A percentile compares a stretch with the other conserved stretches of the same genome.
Evolutionary conservation across 73 alveolate genomes (phyloP).

Genomic region (Paramecium biaurelia): DNA sequence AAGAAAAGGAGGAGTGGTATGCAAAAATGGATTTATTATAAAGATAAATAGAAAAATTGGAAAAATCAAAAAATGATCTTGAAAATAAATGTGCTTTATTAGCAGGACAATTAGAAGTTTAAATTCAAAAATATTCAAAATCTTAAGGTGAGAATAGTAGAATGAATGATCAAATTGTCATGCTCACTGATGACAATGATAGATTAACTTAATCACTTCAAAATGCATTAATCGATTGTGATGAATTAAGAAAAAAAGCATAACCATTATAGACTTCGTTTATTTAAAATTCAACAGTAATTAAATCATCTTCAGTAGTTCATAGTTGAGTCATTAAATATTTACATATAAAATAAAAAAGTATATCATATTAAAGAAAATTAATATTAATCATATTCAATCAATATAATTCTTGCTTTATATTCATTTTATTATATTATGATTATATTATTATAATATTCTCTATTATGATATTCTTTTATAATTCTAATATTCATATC

Average conservation of each 20-base stretch:
- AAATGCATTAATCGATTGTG: background rate
- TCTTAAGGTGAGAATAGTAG: background rate
- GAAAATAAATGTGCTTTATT: background rate
- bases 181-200: background rate
- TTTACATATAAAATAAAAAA: background rate
- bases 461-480: too few relatives aligned
- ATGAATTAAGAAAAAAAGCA: constrained; percentile 21
- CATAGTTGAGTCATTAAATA: background rate
- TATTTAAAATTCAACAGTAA: background rate
- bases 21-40: constrained; percentile 4
- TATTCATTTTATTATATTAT: too few relatives aligned
- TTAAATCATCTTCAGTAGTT: background rate
- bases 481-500: too few relatives aligned
- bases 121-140: background rate
- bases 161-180: background rate
- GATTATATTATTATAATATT: too few relatives aligned
- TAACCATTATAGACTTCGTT: background rate
- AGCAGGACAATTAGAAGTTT: background rate
- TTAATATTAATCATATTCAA: too few relatives aligned
- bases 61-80: background rate
- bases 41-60: constrained; percentile 20
- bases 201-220: constrained; percentile 25
- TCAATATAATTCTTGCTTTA: too few relatives aligned
- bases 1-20: constrained; percentile 44
- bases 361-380: background rate